phyloP scores from a whole-genome alignment of 495 filamentous ascomycete genomes.

The Hypoxylon lenormandii region DNA sequence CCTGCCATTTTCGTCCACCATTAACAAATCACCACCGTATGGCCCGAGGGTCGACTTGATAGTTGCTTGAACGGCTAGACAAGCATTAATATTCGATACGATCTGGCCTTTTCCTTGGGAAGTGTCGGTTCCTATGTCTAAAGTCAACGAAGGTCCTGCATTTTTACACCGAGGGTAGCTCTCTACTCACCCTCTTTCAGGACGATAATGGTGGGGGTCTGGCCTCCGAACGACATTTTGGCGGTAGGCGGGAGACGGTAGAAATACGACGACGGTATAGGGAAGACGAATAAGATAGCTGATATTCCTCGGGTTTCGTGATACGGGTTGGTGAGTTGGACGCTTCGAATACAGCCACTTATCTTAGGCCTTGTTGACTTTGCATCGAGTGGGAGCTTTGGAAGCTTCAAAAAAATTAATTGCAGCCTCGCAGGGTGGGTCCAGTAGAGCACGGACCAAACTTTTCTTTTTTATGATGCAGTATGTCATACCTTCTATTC shows the following conservation, averaged over 20 bases:
- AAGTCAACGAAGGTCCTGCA: conserved; percentile 37
- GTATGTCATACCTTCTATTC: too few species aligned
- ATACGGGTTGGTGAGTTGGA: conserved; percentile 8
- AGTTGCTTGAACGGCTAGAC: conserved; percentile 94
- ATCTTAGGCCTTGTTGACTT: conserved; percentile 23
- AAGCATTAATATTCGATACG: conserved; percentile 98
- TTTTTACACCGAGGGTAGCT: conserved; percentile 35
- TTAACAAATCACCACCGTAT: conserved; percentile 93
- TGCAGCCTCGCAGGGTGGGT: conserved; percentile 43
- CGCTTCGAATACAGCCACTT: conserved; percentile 16
- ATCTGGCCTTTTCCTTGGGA: conserved; percentile 98
- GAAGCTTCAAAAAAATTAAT: conserved; percentile 43
- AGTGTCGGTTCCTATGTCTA: conserved; percentile 83
- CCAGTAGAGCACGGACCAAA: conserved; percentile 29
- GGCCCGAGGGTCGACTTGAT: conserved; percentile 96
- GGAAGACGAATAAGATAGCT: too few species aligned
- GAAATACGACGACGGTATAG: not conserved
- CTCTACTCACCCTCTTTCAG: conserved; percentile 88
- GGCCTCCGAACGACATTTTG: conserved; percentile 94
- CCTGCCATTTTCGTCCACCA: conserved; percentile 93
- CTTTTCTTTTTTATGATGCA: too few species aligned
- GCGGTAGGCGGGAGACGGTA: conserved; percentile 36
- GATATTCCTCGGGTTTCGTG: not conserved
- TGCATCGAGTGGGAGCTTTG: conserved; percentile 12
- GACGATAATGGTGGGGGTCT: conserved; percentile 98